Evolutionary conservation across 805 yeast species (phyloP).

Genomic region (Candida odintsovae): DNA sequence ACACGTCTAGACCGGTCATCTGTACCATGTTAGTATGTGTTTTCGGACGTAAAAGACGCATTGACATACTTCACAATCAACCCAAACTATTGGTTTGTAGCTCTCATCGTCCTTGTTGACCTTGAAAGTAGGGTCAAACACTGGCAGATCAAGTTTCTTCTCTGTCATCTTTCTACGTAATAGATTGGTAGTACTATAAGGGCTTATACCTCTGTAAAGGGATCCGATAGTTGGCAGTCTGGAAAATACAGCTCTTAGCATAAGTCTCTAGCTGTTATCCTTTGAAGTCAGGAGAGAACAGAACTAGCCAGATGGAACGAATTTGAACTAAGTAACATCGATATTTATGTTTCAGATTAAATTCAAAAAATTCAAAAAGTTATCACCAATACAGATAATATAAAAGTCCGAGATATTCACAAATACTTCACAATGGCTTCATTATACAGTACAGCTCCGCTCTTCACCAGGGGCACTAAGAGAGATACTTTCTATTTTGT

Average conservation of each 20-base stretch:
- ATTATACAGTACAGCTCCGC: constrained; percentile 4
- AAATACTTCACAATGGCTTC: background rate
- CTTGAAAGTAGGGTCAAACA: constrained; percentile 8
- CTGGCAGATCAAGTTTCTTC: constrained; percentile 9
- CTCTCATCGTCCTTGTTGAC: constrained; percentile 10
- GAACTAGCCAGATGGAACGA: background rate
- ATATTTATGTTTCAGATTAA: too few species aligned
- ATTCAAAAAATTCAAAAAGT: background rate
- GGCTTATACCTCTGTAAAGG: background rate
- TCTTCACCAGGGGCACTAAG: constrained; percentile 16
- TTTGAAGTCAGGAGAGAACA: background rate
- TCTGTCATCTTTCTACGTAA: background rate
- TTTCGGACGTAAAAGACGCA: background rate
- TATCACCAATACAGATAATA: too few species aligned
- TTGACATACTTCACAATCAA: constrained; percentile 71
- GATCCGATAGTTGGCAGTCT: background rate
- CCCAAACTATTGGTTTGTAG: constrained; percentile 68
- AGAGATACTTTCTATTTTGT: constrained; percentile 40
- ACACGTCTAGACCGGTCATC: constrained; percentile 92
- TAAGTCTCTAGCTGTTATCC: background rate
- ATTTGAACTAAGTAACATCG: too few species aligned
- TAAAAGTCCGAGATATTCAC: too few species aligned
- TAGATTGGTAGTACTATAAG: background rate
- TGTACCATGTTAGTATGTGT: constrained; percentile 4
- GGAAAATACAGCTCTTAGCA: background rate